A percentile compares a stretch with the other conserved stretches of the same genome.
Evolutionary conservation across 2,329 filamentous ascomycete genomes (phyloP).

Genomic region (Epichloe typhina): DNA sequence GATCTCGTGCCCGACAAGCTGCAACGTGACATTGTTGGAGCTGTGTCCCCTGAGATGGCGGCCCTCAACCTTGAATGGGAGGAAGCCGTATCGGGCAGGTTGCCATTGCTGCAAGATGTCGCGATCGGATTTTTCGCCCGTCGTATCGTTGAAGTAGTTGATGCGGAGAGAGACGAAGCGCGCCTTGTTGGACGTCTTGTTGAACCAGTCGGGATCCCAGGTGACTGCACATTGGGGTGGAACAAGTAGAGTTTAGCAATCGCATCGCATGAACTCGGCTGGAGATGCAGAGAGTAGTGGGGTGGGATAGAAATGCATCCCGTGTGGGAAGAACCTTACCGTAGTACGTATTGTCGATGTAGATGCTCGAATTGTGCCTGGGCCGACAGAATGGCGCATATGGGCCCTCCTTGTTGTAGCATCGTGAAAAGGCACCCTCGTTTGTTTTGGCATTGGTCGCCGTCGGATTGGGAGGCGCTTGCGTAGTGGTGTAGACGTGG

Average conservation of each 20-base stretch:
- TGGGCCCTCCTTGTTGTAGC: constrained; percentile 32
- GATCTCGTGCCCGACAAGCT: constrained; percentile 23
- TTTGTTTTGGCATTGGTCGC: constrained; percentile 24
- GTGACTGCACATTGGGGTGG: constrained; percentile 28
- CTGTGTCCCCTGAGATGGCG: constrained; percentile 11
- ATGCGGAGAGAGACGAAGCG: constrained; percentile 23
- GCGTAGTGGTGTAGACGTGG: constrained; percentile 27
- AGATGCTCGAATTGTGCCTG: constrained; percentile 27
- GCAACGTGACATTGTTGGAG: constrained; percentile 34
- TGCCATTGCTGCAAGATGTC: constrained; percentile 19
- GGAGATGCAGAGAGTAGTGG: background rate
- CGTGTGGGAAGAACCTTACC: constrained; percentile 20
- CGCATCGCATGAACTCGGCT: no score
- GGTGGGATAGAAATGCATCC: no score
- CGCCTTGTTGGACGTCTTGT: constrained; percentile 22
- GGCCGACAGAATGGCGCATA: constrained; percentile 41
- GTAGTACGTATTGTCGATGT: constrained; percentile 36
- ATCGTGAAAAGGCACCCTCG: constrained; percentile 36
- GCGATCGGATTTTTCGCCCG: constrained; percentile 24
- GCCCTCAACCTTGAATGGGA: constrained; percentile 29
- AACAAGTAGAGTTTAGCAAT: background rate
- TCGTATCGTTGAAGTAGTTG: constrained; percentile 26
- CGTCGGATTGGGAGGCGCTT: constrained; percentile 31
- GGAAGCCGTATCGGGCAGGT: constrained; percentile 33
- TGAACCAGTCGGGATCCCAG: constrained; percentile 42